phyloP scores from a whole-genome alignment of 225 moss, liverwort and hornwort genomes.

The Bryoerythrophyllum caledonicum region DNA sequence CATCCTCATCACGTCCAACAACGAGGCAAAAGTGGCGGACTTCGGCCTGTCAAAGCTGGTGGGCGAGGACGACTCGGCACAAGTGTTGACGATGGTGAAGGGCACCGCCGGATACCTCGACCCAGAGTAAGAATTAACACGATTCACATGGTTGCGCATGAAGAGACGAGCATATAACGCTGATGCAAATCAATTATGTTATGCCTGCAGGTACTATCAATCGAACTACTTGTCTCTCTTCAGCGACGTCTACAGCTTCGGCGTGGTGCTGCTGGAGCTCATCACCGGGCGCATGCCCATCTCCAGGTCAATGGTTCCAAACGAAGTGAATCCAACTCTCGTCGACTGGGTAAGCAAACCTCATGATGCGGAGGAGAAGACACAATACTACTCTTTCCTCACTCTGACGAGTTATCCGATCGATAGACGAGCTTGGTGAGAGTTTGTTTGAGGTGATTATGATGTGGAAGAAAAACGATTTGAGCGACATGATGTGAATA shows the following conservation, averaged over 20 bases:
- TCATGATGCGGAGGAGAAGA: no score
- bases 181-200: not conserved
- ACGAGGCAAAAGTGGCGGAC: conserved; percentile 24
- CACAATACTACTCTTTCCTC: no score
- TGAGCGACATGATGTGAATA: conserved; percentile 36
- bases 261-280: conserved; percentile 50
- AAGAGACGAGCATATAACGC: not conserved
- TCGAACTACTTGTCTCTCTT: conserved; percentile 27
- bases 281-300: conserved; percentile 43
- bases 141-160: not conserved
- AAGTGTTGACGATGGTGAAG: conserved; percentile 2
- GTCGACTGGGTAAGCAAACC: conserved; percentile 37
- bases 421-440: no score
- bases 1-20: conserved; percentile 16
- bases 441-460: no score
- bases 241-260: conserved; percentile 57
- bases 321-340: conserved; percentile 23
- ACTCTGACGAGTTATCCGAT: no score
- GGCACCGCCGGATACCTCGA: conserved; percentile 13
- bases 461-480: not conserved
- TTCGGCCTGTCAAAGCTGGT: conserved; percentile 38
- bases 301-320: not conserved
- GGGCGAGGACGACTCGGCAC: not conserved
- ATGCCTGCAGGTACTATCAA: conserved; percentile 13
- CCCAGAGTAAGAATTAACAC: conserved; percentile 1